phyloP scores from a whole-genome alignment of 2,329 filamentous ascomycete species.

The Botrytis tulipae region DNA sequence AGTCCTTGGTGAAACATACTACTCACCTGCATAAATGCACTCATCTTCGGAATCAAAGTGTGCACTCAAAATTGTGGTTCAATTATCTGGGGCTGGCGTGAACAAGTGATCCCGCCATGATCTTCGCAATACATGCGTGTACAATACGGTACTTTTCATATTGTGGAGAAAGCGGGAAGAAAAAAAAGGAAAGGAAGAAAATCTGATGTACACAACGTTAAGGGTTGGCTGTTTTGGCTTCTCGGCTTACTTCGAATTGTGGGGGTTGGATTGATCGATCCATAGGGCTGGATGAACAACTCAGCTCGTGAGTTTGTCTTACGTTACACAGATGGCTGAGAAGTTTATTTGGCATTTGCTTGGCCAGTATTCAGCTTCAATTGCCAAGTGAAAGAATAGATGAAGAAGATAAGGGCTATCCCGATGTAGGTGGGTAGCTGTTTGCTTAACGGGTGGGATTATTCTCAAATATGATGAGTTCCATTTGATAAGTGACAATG shows the following conservation, averaged over 20 bases:
- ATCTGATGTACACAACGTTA: slow-evolving; percentile 6
- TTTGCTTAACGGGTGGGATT: background rate
- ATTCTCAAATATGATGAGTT: slow-evolving; percentile 8
- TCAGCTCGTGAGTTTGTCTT: slow-evolving; percentile 3
- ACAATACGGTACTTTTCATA: background rate
- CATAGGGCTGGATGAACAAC: slow-evolving; percentile 6
- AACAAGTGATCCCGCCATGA: slow-evolving; percentile 11
- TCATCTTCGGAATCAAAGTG: background rate
- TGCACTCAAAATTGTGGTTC: slow-evolving; percentile 2
- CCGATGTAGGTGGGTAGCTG: background rate
- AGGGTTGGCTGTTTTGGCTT: slow-evolving; percentile 2
- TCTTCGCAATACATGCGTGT: slow-evolving; percentile 3
- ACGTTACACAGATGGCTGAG: background rate
- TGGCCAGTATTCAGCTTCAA: background rate
- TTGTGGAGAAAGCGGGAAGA: slow-evolving; percentile 8
- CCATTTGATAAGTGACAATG: background rate
- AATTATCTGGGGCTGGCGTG: slow-evolving; percentile 3
- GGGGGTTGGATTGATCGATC: slow-evolving; percentile 1
- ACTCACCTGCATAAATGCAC: slow-evolving; percentile 5
- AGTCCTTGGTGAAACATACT: slow-evolving; percentile 5
- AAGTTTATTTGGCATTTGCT: background rate
- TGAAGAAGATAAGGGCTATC: background rate
- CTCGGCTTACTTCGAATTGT: background rate
- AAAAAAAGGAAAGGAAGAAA: background rate
- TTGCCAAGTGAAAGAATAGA: slow-evolving; percentile 2